A percentile compares a stretch with the other conserved stretches of the same genome.
phyloP scores from a whole-genome alignment of 225 moss, liverwort and hornwort genomes.

The Pseudisothecium myosuroides region DNA sequence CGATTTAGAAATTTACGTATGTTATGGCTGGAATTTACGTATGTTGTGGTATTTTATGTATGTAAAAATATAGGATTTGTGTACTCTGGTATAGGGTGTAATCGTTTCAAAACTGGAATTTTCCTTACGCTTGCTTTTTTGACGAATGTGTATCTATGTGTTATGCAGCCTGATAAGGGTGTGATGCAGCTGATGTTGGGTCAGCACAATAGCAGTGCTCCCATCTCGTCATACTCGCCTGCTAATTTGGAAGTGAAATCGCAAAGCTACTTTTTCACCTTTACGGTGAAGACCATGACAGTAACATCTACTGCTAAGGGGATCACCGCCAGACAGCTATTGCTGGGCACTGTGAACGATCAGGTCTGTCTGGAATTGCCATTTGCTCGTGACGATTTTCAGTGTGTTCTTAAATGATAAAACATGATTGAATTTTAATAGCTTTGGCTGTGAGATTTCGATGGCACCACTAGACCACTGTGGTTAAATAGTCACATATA shows the following conservation, averaged over 20 bases:
- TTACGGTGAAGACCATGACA: constrained; percentile 71
- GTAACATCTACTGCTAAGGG: constrained; percentile 87
- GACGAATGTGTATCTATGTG: background rate
- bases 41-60: no score
- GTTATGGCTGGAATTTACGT: background rate
- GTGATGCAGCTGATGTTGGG: constrained; percentile 82
- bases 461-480: background rate
- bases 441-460: background rate
- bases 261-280: constrained; percentile 86
- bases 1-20: background rate
- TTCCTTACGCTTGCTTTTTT: background rate
- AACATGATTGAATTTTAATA: background rate
- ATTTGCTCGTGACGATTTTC: background rate
- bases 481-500: background rate
- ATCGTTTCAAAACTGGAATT: background rate
- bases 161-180: constrained; percentile 74
- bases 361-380: constrained; percentile 48
- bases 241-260: constrained; percentile 69
- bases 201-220: constrained; percentile 67
- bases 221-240: constrained; percentile 68
- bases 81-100: background rate
- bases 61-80: background rate
- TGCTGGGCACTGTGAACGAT: constrained; percentile 79
- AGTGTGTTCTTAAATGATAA: background rate
- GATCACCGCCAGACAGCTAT: constrained; percentile 75